A percentile compares a stretch with the other conserved stretches of the same genome.
These are phyloP conservation scores for Fonsecaea pugnacius DNA, from an alignment of 2,329 filamentous ascomycete genomes.

Conservation along the genomic window DNA sequence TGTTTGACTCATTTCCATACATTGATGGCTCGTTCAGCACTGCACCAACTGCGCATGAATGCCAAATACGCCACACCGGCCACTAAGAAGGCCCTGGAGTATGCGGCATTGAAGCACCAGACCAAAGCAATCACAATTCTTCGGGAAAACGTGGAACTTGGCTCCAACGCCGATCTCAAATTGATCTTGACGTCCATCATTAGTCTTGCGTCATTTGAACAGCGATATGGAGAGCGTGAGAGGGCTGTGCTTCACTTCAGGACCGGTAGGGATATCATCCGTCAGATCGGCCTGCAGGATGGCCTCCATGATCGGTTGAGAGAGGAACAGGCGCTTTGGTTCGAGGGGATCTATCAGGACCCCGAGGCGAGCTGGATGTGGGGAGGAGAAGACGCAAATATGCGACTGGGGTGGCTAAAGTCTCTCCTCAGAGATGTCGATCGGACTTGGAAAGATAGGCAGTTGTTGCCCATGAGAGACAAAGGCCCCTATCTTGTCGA, in stretches of 20 bases:
- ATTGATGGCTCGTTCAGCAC: slow-evolving; percentile 29
- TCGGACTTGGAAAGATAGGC: slow-evolving; percentile 23
- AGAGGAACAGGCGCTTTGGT: slow-evolving; percentile 31
- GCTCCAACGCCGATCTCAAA: slow-evolving; percentile 19
- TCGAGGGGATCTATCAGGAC: slow-evolving; percentile 29
- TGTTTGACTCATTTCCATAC: slow-evolving; percentile 27
- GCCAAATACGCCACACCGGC: slow-evolving; percentile 8
- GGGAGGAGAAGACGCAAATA: slow-evolving; percentile 22
- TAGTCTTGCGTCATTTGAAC: slow-evolving; percentile 27
- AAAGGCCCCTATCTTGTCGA: slow-evolving; percentile 9
- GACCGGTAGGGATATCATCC: slow-evolving; percentile 21
- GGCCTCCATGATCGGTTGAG: slow-evolving; percentile 24
- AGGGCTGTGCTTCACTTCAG: slow-evolving; percentile 24
- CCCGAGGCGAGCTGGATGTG: slow-evolving; percentile 26
- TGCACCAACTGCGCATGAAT: slow-evolving; percentile 31
- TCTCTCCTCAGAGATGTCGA: slow-evolving; percentile 24
- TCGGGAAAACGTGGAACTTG: slow-evolving; percentile 21
- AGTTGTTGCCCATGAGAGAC: slow-evolving; percentile 8
- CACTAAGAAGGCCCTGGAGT: slow-evolving; percentile 16
- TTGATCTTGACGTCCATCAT: slow-evolving; percentile 25
- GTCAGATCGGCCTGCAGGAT: slow-evolving; percentile 21
- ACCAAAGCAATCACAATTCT: slow-evolving; percentile 24
- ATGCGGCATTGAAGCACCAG: slow-evolving; percentile 28
- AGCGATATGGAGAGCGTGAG: slow-evolving; percentile 26
- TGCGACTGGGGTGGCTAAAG: slow-evolving; percentile 21